Evolutionary conservation across 768 basidiomycete species (phyloP), one percentile per base, ranked within the genome.

Genomic region (Suillus brevipes): DNA sequence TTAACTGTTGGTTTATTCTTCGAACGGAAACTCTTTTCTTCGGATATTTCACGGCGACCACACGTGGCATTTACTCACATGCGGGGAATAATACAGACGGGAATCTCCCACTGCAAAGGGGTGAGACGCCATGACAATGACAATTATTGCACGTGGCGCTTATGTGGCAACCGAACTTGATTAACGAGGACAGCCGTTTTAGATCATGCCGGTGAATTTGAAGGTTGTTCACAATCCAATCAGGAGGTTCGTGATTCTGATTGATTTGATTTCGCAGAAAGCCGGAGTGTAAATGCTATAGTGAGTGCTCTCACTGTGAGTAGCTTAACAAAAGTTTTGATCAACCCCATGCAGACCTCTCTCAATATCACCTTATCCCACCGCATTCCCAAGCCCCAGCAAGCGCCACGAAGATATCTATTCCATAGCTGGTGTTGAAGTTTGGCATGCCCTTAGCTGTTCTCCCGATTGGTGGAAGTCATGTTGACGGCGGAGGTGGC

Each of bases 51-150:
- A 9, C 28, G 28, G 52, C 28, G 52, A 31, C 56, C 25, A 58
- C 23, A 58, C 57, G 57, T 58, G 57, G 57, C 57, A 58, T 23
- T 37, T 56, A 23, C 25, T 3, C 57, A 40, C 57, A 58, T 13
- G 52, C 28, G 52, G 52, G 52, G 52, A 53, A 53, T 53, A 53
- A 53, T 53, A 20, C 52, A 20, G 9, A 53, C 52, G 28, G 28
- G 9, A 34, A 53, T 34, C 52, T 53, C 52, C 52, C 28, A 20
- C 52, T 31, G 37, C 14, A 9, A 25, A 58, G 25, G 31, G 23
- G 20, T 16, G 4, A 57, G 36, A 23, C 14, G 36, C 23, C 56
- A 58, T 58, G 37, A 23, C 37, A 18, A 38, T 58, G 57, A 56
- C 56, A 57, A 40, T 58, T 6, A 38, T 58, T 38, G 23, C 37